phyloP scores from a whole-genome alignment of 2,329 filamentous ascomycete genomes.

The Fusarium dlaminii region DNA sequence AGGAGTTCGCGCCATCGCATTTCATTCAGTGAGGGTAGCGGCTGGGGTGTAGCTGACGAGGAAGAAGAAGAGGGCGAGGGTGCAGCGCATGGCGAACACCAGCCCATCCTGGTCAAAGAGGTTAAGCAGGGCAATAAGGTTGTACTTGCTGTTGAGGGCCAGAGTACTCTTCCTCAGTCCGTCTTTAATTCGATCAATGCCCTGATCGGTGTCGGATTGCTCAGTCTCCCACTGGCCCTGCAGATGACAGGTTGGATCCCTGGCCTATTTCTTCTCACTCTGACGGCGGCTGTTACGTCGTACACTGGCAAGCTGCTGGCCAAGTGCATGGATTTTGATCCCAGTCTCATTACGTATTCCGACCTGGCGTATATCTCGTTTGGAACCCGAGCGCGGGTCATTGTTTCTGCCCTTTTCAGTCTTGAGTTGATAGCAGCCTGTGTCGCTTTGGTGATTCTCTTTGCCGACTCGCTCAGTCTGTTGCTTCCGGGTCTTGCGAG shows the following conservation, averaged over 20 bases:
- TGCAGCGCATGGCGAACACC: slow-evolving; percentile 65
- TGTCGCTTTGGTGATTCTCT: slow-evolving; percentile 90
- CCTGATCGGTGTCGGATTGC: slow-evolving; percentile 86
- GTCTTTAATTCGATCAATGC: slow-evolving; percentile 97
- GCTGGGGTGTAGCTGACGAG: slow-evolving; percentile 50
- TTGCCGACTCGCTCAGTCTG: slow-evolving; percentile 86
- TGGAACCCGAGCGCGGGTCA: slow-evolving; percentile 80
- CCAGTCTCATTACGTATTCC: slow-evolving; percentile 89
- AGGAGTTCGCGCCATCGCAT: slow-evolving; percentile 49
- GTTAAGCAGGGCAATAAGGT: slow-evolving; percentile 88
- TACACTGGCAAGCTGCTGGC: slow-evolving; percentile 89
- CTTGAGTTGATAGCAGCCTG: slow-evolving; percentile 88
- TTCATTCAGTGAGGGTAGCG: slow-evolving; percentile 57
- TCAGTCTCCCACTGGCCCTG: slow-evolving; percentile 88
- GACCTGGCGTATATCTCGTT: slow-evolving; percentile 93
- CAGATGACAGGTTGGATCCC: slow-evolving; percentile 90
- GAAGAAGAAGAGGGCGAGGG: slow-evolving; percentile 41
- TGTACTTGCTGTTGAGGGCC: slow-evolving; percentile 85
- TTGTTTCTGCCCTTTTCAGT: slow-evolving; percentile 86
- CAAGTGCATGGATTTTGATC: slow-evolving; percentile 88
- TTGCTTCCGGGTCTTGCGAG: slow-evolving; percentile 76
- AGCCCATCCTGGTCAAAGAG: slow-evolving; percentile 87
- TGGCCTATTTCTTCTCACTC: slow-evolving; percentile 77
- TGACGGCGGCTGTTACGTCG: slow-evolving; percentile 78
- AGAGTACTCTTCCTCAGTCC: slow-evolving; percentile 95